Conservation (phyloP, 441 rosid genomes). For the Erysimum cheiri region DNA sequence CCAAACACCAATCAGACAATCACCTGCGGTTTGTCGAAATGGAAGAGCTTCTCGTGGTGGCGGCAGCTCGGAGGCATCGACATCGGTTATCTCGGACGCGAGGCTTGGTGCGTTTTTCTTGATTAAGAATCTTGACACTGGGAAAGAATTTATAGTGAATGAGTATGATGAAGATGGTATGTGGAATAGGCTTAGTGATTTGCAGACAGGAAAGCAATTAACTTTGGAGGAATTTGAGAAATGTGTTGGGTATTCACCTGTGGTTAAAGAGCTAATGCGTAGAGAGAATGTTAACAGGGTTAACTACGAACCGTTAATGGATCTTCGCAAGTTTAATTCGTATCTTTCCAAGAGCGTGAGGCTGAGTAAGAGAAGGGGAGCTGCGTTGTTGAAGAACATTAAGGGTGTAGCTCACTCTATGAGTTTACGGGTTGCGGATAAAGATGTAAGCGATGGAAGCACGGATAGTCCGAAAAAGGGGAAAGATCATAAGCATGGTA, state of each 20-base stretch:
- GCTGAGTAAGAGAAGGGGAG: conserved; percentile 83
- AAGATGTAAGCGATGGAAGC: conserved; percentile 51
- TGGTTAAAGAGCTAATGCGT: conserved; percentile 89
- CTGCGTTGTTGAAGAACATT: conserved; percentile 77
- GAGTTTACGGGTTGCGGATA: conserved; percentile 53
- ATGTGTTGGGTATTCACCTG: conserved; percentile 80
- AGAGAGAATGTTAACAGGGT: conserved; percentile 63
- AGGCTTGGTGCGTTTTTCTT: conserved; percentile 71
- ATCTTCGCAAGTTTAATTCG: conserved; percentile 57
- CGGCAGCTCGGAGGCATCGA: conserved; percentile 33
- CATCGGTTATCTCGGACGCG: conserved; percentile 41
- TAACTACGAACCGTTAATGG: conserved; percentile 37
- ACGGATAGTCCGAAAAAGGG: conserved; percentile 24
- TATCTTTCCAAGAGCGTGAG: conserved; percentile 74
- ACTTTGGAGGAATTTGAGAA: conserved; percentile 95
- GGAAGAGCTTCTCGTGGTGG: conserved; percentile 18
- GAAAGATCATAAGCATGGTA: conserved; percentile 47
- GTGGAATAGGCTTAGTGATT: conserved; percentile 95
- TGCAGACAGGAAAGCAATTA: conserved; percentile 90
- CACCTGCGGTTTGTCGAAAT: conserved; percentile 38
- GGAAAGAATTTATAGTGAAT: conserved; percentile 83
- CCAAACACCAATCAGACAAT: conserved; percentile 52
- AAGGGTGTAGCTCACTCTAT: conserved; percentile 83
- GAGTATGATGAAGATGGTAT: conserved; percentile 79
- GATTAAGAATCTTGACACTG: conserved; percentile 89